Evolutionary conservation across 345 rosid genomes (phyloP), one percentile per base, ranked within the genome.

Genomic region (Eucalyptus cloeziana): DNA sequence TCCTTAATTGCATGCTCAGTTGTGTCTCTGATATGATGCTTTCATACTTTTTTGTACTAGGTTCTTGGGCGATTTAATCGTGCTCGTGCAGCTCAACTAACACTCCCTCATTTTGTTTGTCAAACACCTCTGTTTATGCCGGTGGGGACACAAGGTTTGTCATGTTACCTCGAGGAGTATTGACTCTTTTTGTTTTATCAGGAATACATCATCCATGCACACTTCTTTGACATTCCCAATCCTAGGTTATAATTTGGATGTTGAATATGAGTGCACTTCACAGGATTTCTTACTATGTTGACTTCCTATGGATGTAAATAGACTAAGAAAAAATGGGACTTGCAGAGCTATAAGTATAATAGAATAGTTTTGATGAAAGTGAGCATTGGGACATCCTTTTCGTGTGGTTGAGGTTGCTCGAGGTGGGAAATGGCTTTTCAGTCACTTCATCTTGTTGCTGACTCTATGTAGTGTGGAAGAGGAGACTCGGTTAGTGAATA

Each of bases 121-220:
- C 95, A 95, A 88, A 96, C 98, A 30, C 98, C 98, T 54, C 89
- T 96, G 56, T 96, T 96, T 91, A 96, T 96, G 98, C 98, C 98
- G 10, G 98, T 96, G 71, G 98, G 96, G 13, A 95, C 98, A 7
- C 95, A 96, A 95, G 98, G 98, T 95, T 86, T 81, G 92, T 90
- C 86, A 67, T 33, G 16, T 76, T 22, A 40, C 85, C 47, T 40
- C 8, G 9, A 76, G 85, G 24, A 5, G 47, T 49, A 58, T 87
- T 49, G 21, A 6, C 52, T 37, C 37, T 87, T 43, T 87, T 49
- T 30, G n/a, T 13, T 4, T 87, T 24, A 40, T 54, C 27, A 5
- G 62, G 67, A 51, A 60, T 54, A 44, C 50, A 87, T 13, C 47
- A 40, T 86, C 67, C 43, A 21, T 86, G 64, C 25, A 52, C 45